phyloP scores from a whole-genome alignment of 345 rosid genomes.

The Acer yangbiense region DNA sequence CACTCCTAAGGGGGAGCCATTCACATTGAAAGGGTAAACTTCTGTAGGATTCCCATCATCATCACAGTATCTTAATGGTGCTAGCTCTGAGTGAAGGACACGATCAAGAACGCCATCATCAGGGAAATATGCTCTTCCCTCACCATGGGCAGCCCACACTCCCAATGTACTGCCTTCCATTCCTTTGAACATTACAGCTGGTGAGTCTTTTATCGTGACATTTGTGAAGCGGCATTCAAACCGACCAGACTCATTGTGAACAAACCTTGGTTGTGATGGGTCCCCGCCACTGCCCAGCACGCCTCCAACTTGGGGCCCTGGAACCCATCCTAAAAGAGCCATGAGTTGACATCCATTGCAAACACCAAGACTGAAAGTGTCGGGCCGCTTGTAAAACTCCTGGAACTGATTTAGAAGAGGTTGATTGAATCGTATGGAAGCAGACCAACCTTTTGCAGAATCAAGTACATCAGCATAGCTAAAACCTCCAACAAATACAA shows the following conservation, averaged over 20 bases:
- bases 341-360: constrained; percentile 97
- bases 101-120: constrained; percentile 82
- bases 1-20: constrained; percentile 95
- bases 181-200: constrained; percentile 89
- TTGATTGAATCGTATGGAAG: constrained; percentile 79
- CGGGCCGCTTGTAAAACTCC: constrained; percentile 83
- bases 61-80: constrained; percentile 84
- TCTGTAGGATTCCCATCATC: constrained; percentile 84
- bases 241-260: constrained; percentile 92
- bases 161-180: constrained; percentile 96
- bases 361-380: constrained; percentile 89
- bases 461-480: constrained; percentile 94
- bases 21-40: constrained; percentile 83
- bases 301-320: constrained; percentile 90
- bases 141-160: constrained; percentile 98
- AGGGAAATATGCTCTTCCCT: constrained; percentile 92
- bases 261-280: constrained; percentile 79
- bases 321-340: constrained; percentile 94
- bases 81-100: constrained; percentile 66
- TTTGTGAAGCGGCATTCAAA: constrained; percentile 92
- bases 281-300: constrained; percentile 75
- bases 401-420: constrained; percentile 78
- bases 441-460: constrained; percentile 99
- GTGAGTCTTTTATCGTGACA: constrained; percentile 74
- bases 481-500: constrained; percentile 93